Conservation (phyloP, 257 asterid genomes). For the Solanum chmielewskii region DNA sequence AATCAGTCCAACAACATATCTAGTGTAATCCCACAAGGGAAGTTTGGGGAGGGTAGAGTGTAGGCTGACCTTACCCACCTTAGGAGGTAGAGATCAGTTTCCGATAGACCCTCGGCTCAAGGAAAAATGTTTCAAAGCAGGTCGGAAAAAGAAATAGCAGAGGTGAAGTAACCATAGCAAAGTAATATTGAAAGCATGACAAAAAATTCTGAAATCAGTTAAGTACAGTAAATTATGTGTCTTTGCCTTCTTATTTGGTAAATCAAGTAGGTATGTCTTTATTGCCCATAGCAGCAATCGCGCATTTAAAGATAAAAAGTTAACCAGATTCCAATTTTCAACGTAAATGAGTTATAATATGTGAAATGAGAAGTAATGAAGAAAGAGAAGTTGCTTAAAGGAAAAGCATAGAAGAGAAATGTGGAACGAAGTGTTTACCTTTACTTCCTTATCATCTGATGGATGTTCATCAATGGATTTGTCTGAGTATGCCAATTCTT, state of each 20-base stretch:
- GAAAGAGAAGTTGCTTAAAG: background rate
- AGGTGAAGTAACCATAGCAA: background rate
- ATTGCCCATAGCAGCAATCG: background rate
- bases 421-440: conserved; percentile 26
- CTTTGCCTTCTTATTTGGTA: background rate
- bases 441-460: conserved; percentile 24
- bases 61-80: background rate
- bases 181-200: background rate
- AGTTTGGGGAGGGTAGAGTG: background rate
- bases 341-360: background rate
- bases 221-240: background rate
- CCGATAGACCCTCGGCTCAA: background rate
- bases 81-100: background rate
- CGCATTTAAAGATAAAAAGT: background rate
- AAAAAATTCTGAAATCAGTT: background rate
- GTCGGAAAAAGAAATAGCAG: background rate
- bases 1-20: background rate
- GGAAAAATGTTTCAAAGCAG: background rate
- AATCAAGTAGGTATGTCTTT: background rate
- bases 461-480: conserved; percentile 22
- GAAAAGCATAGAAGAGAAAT: background rate
- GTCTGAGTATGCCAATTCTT: conserved; percentile 18
- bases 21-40: background rate
- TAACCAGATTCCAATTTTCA: background rate
- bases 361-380: background rate